These are phyloP conservation scores for Podospora pseudoanserina DNA, from an alignment of 495 filamentous ascomycete species.

Conservation along the genomic window DNA sequence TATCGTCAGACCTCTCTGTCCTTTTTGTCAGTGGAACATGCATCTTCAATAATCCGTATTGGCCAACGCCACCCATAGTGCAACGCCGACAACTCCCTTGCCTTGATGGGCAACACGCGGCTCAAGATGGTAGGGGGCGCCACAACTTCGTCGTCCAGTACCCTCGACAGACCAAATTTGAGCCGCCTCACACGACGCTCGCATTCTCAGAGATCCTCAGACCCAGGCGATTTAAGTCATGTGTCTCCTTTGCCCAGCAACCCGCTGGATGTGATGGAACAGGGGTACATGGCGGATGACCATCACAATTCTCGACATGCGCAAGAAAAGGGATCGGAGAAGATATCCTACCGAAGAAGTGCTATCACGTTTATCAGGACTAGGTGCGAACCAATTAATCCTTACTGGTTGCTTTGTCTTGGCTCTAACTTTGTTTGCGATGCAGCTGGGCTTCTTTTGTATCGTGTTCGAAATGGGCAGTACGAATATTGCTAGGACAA, in stretches of 20 bases:
- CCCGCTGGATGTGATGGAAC: background rate
- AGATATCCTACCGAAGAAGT: background rate
- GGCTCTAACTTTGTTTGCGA: background rate
- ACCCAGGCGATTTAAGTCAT: background rate
- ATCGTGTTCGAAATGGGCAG: background rate
- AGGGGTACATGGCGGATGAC: background rate
- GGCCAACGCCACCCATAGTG: background rate
- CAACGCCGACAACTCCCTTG: background rate
- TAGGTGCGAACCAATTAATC: background rate
- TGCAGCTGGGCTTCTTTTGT: background rate
- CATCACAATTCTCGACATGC: background rate
- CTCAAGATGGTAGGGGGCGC: background rate
- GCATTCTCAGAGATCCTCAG: background rate
- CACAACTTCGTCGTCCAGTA: background rate
- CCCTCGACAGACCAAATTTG: background rate
- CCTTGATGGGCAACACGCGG: background rate
- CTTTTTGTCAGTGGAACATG: background rate
- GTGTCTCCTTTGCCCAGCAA: background rate
- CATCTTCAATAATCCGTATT: background rate
- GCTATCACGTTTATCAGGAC: background rate
- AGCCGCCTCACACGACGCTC: background rate
- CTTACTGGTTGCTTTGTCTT: background rate
- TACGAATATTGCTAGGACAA: conserved; percentile 2
- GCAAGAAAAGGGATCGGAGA: background rate
- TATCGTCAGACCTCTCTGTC: background rate